Evolutionary conservation across 2,329 filamentous ascomycete species (phyloP), one percentile per base, ranked within the genome.

Genomic region (Colletotrichum chrysophilum): DNA sequence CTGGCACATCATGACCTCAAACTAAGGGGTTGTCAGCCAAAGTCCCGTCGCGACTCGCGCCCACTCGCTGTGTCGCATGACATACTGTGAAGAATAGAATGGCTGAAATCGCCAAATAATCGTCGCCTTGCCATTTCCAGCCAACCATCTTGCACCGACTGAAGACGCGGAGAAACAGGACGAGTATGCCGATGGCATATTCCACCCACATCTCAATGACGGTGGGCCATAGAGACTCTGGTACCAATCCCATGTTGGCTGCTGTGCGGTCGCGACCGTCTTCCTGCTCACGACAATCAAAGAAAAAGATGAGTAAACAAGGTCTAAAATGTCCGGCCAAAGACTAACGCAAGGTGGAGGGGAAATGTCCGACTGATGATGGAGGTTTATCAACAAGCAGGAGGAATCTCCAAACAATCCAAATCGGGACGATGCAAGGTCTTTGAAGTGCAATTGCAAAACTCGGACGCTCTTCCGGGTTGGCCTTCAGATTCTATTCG

Each of bases 151-250:
- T 66, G 24, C 34, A 71, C 26, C 72, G 38, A 10, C 48, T 62
- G 26, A 75, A 75, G 61, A 75, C 55, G 26, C 72, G 72, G 10
- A 71, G 36, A 18, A 71, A 71, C 9, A 75, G 61, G 7, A 75
- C 36, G 14, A 71, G 18, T n/a, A 75, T 66, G 13, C 72, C 72
- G 18, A 75, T 43, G 16, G 28, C 61, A 66, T 75, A 75, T 32
- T 75, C 72, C 13, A 71, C 72, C 72, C 72, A 75, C 72, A 75
- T 71, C 72, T 75, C 72, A 62, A 71, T 75, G 48, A 71, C 72
- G 34, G 72, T 34, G 6, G 72, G 61, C 72, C 52, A 55, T 13
- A 75, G 55, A 24, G 32, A 16, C 7, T 66, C 67, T 12, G 72
- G 61, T 14, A 75, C 72, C n/a, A 21, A 21, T 21, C 43, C 43